Percentiles rank a stretch among this genome's conserved stretches.
Conservation (phyloP, 2,329 filamentous ascomycete species). For the Alternaria brassicicola region DNA sequence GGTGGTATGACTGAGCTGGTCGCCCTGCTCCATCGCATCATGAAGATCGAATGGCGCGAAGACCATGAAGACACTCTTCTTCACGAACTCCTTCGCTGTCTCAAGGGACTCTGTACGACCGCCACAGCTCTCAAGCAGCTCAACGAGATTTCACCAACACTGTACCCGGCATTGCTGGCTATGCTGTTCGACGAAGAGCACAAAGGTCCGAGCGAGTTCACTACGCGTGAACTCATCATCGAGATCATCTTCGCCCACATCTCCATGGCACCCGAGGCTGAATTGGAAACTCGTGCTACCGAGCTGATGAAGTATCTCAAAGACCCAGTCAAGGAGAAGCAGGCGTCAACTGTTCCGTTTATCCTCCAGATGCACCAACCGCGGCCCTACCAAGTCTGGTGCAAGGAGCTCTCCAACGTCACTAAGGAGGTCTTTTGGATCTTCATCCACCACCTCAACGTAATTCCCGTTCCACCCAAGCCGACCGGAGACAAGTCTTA, state of each 20-base stretch:
- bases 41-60: constrained; percentile 96
- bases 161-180: constrained; percentile 84
- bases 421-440: constrained; percentile 99
- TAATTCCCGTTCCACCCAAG: constrained; percentile 68
- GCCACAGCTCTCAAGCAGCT: constrained; percentile 83
- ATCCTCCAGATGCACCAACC: constrained; percentile 87
- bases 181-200: constrained; percentile 98
- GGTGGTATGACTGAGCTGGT: constrained; percentile 94
- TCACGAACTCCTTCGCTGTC: constrained; percentile 88
- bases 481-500: constrained; percentile 46
- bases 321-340: constrained; percentile 74
- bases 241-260: constrained; percentile 90
- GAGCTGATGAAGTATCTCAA: constrained; percentile 80
- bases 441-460: constrained; percentile 92
- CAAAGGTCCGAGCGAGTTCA: constrained; percentile 96
- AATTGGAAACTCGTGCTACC: constrained; percentile 71
- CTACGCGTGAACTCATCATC: constrained; percentile 86
- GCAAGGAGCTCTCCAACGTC: constrained; percentile 87
- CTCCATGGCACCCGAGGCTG: constrained; percentile 61
- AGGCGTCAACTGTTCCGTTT: constrained; percentile 79
- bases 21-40: constrained; percentile 83
- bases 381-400: constrained; percentile 91
- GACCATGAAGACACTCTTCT: constrained; percentile 94
- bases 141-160: constrained; percentile 74
- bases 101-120: constrained; percentile 94